Percentiles rank a stretch among this genome's conserved stretches.
Conservation (phyloP, 345 rosid genomes). For the Viola odorata region DNA sequence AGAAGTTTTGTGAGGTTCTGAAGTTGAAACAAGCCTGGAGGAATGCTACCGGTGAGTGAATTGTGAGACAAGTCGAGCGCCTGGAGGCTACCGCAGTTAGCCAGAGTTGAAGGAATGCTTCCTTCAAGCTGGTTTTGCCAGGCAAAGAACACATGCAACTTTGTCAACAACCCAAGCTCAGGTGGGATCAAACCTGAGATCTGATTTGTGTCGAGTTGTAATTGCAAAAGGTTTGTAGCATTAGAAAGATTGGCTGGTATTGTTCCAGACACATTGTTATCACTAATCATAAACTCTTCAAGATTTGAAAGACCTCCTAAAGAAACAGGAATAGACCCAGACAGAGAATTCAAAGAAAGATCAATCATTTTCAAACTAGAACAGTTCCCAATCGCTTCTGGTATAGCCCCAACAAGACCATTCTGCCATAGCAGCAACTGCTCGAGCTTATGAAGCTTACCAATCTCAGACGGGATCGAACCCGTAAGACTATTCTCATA, state of each 20-base stretch:
- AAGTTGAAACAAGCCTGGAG: conserved; percentile 70
- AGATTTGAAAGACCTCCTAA: conserved; percentile 55
- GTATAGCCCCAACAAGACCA: conserved; percentile 65
- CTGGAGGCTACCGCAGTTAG: conserved; percentile 54
- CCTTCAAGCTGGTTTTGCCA: conserved; percentile 97
- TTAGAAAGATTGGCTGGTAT: conserved; percentile 66
- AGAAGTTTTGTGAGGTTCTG: conserved; percentile 72
- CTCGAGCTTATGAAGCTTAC: conserved; percentile 66
- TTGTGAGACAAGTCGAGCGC: conserved; percentile 80
- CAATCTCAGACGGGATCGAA: conserved; percentile 62
- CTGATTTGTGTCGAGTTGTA: conserved; percentile 80
- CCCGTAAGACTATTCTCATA: conserved; percentile 83
- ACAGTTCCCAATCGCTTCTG: conserved; percentile 85
- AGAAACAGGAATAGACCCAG: conserved; percentile 65
- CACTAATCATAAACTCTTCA: conserved; percentile 82
- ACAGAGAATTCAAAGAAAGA: conserved; percentile 70
- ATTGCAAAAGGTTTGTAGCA: conserved; percentile 55
- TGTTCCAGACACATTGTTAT: conserved; percentile 80
- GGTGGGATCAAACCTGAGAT: conserved; percentile 80
- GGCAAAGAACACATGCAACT: conserved; percentile 66
- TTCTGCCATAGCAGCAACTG: conserved; percentile 74
- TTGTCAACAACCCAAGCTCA: conserved; percentile 58
- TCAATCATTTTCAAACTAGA: conserved; percentile 62
- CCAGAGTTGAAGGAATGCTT: conserved; percentile 70
- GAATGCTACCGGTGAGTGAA: conserved; percentile 68